These are phyloP conservation scores for Aspergillus sp. DNA, from an alignment of 2,329 filamentous ascomycete genomes.

Conservation along the genomic window DNA sequence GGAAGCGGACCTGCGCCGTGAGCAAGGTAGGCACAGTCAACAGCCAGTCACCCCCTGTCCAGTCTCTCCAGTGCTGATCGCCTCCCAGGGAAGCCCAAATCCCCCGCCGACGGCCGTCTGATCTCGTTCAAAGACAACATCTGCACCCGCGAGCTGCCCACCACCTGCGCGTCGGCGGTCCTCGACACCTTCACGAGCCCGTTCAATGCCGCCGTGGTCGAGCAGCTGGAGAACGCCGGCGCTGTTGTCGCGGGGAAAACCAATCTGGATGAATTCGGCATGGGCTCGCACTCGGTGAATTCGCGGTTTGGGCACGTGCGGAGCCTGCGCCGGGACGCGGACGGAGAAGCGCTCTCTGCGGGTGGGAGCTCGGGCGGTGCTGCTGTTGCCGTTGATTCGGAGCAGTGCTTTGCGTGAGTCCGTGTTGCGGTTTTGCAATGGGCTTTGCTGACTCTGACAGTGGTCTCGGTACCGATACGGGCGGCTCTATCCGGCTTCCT, in stretches of 20 bases:
- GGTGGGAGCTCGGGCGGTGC: slow-evolving; percentile 92
- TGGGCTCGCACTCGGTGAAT: slow-evolving; percentile 72
- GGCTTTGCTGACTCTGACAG: slow-evolving; percentile 20
- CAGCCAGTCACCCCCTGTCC: slow-evolving; percentile 1
- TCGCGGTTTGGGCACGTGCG: slow-evolving; percentile 59
- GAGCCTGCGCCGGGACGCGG: slow-evolving; percentile 36
- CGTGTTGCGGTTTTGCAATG: slow-evolving; percentile 2
- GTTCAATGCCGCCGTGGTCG: slow-evolving; percentile 72
- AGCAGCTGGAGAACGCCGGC: slow-evolving; percentile 54
- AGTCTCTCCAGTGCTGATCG: slow-evolving; percentile 2
- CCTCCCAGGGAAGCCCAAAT: slow-evolving; percentile 23
- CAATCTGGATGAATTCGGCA: slow-evolving; percentile 93
- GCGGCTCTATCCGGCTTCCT: slow-evolving; percentile 76
- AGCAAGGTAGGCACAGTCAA: slow-evolving; percentile 20
- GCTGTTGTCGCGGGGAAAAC: slow-evolving; percentile 66
- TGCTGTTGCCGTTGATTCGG: slow-evolving; percentile 67
- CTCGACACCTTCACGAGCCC: slow-evolving; percentile 63
- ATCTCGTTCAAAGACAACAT: slow-evolving; percentile 73
- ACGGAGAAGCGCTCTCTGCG: slow-evolving; percentile 49
- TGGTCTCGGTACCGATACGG: slow-evolving; percentile 87
- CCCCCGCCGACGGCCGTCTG: slow-evolving; percentile 34
- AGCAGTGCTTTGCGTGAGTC: slow-evolving; percentile 50
- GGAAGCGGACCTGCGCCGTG: slow-evolving; percentile 27
- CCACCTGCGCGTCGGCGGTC: slow-evolving; percentile 74
- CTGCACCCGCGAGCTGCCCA: slow-evolving; percentile 53